Base-by-base conservation (phyloP, 768 basidiomycete genomes). In the Piloderma croceum region DNA sequence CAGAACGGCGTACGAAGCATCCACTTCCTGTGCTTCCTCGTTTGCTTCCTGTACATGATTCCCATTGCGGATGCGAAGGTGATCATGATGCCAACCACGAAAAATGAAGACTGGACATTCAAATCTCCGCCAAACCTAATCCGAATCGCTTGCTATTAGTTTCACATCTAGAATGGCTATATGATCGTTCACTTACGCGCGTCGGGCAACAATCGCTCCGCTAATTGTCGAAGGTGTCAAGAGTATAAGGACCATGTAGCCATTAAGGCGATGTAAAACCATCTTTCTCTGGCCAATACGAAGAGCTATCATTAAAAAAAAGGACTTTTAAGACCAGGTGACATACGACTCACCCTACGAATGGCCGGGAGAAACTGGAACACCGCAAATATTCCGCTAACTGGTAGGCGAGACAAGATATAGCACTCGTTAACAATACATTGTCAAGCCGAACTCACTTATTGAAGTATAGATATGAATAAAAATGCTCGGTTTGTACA, bases 321-420 rank as follows among this genome's bases (percentile, higher is more conserved):
- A n/a, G n/a, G n/a, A n/a, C n/a, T 13, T 15, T 13, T 7, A 21
- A 6, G 9, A 20, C 13, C 7, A 21, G 6, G 10, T 24, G 13
- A 17, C 7, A 6, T 12, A 23, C 9, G 33, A 39, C 53, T 9
- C 24, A 57, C 57, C 24, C 55, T 47, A 31, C 57, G 53, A 21
- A 59, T 49, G 3, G 43, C 48, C 5, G 57, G 57, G 13, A 59
- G 24, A 34, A 59, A 59, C 39, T 59, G 57, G 13, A 55, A 43
- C 3, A 49, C 17, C 9, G 48, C 49, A 27, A 36, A 17, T n/a
- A 54, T 42, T 19, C 57, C 57, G 22, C 53, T 51, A 31, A 55
- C 57, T 59, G 36, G 12, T 17, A 18, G 10, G 13, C 18, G 21
- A 32, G 12, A 24, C 18, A 27, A 20, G 29, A 34, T 27, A 5